Base-by-base conservation (phyloP, 257 asterid species). In the Echites panduratus region DNA sequence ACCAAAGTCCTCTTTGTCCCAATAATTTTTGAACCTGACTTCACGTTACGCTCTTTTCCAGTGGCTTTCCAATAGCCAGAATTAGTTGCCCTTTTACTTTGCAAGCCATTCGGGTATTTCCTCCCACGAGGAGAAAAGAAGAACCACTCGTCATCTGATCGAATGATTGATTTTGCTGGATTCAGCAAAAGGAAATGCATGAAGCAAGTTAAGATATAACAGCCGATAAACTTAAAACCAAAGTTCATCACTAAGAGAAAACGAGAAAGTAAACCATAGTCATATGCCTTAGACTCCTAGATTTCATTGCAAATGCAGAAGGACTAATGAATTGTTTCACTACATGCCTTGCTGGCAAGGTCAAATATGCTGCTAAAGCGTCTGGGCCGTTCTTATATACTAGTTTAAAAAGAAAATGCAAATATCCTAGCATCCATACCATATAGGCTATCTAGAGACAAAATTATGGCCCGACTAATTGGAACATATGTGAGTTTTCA, bases 31-130 rank as follows among this genome's bases (percentile, higher is more conserved):
- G 93, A 63, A 48, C 96, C 95, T 1, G 97, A 85, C 74, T 86
- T 94, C 50, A 94, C 92, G 38, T 63, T 26, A 20, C 97, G 89
- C 67, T 91, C 90, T 72, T 88, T 94, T 4, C 99, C 97, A 0
- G 99, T 94, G 64, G 97, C 97, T 84, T 94, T 94, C 97, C 97
- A 91, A 80, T 89, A 88, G 71, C 97, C 99, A 68, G 63, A 77
- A 19, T 73, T 82, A 0, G 99, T 94, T 11, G 97, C 97, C 82
- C 97, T 78, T 74, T 84, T 89, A 74, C 96, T 91, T 40, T 91
- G 97, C 16, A 97, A 84, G 43, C 97, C 99, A 59, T 87, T 91
- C 5, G 93, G 97, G 47, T 89, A 94, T 86, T 94, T 94, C 77
- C 86, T 87, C 66, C 97, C 97, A 0, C 95, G 97, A 58, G 92